phyloP scores from a whole-genome alignment of 345 rosid species.

The Syzygium grande region DNA sequence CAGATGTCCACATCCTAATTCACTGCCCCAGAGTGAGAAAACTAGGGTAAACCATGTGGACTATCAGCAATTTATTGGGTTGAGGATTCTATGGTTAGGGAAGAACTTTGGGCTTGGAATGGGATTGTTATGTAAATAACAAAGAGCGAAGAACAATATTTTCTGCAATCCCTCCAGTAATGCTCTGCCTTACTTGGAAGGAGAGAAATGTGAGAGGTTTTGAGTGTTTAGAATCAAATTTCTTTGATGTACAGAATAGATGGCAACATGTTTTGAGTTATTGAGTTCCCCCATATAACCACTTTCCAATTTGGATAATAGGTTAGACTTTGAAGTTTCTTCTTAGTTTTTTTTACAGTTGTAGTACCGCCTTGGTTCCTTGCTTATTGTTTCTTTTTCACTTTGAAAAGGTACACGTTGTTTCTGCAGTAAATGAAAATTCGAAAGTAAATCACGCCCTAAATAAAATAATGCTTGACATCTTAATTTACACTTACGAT shows the following conservation, averaged over 20 bases:
- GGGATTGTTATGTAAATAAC: background rate
- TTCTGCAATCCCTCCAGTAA: background rate
- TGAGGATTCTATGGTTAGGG: background rate
- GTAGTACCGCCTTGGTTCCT: background rate
- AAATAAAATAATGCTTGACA: background rate
- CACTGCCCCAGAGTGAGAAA: background rate
- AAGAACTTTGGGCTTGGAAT: background rate
- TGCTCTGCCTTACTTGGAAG: background rate
- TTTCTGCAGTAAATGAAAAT: background rate
- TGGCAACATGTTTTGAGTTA: background rate
- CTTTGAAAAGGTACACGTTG: background rate
- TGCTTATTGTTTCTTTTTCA: background rate
- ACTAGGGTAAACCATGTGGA: background rate
- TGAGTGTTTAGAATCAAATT: background rate
- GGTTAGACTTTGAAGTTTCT: background rate
- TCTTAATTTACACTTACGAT: background rate
- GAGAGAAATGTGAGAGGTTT: background rate
- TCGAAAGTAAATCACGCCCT: background rate
- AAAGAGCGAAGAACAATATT: background rate
- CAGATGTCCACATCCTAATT: background rate
- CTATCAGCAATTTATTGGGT: background rate
- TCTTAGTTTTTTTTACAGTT: background rate
- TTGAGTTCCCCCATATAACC: background rate
- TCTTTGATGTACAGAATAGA: background rate
- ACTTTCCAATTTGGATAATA: background rate